phyloP scores from a whole-genome alignment of 2,329 filamentous ascomycete species.

The Zymoseptoria ardabiliae region DNA sequence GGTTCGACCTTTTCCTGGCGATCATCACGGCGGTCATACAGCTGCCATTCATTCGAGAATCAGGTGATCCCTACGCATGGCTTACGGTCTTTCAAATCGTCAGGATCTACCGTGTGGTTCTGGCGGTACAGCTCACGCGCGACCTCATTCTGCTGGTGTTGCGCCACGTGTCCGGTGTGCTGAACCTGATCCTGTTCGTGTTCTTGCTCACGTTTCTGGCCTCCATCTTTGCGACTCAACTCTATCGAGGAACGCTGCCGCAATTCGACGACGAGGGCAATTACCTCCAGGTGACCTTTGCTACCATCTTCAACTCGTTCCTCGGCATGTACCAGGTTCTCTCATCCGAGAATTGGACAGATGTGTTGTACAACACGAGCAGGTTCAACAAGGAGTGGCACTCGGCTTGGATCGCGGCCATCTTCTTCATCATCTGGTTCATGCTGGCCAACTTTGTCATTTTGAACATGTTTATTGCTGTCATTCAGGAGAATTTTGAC shows the following conservation, averaged over 20 bases:
- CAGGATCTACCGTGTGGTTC: constrained; percentile 81
- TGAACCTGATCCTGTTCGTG: constrained; percentile 92
- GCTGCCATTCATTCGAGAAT: constrained; percentile 68
- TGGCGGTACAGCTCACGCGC: constrained; percentile 79
- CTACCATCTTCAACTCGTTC: constrained; percentile 90
- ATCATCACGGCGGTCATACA: constrained; percentile 79
- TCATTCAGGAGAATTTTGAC: constrained; percentile 99
- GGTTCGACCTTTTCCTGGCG: constrained; percentile 73
- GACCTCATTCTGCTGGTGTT: constrained; percentile 81
- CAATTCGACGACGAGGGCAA: constrained; percentile 51
- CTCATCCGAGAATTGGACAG: constrained; percentile 94
- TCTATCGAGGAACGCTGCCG: constrained; percentile 83
- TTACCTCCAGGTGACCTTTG: constrained; percentile 66
- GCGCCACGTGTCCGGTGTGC: constrained; percentile 83
- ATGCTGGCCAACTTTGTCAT: constrained; percentile 92
- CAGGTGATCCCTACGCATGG: constrained; percentile 71
- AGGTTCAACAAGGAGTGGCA: constrained; percentile 55
- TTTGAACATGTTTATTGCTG: constrained; percentile 99
- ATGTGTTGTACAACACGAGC: constrained; percentile 75
- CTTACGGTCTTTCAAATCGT: constrained; percentile 89
- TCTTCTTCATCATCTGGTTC: constrained; percentile 92
- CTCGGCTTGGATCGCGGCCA: constrained; percentile 86
- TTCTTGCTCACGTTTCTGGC: constrained; percentile 92
- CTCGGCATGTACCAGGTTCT: constrained; percentile 96
- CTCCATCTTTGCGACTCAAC: constrained; percentile 84